Evolutionary conservation across 2,329 filamentous ascomycete genomes (phyloP), one percentile per base, ranked within the genome.

Genomic region (Pezicula neosporulosa): DNA sequence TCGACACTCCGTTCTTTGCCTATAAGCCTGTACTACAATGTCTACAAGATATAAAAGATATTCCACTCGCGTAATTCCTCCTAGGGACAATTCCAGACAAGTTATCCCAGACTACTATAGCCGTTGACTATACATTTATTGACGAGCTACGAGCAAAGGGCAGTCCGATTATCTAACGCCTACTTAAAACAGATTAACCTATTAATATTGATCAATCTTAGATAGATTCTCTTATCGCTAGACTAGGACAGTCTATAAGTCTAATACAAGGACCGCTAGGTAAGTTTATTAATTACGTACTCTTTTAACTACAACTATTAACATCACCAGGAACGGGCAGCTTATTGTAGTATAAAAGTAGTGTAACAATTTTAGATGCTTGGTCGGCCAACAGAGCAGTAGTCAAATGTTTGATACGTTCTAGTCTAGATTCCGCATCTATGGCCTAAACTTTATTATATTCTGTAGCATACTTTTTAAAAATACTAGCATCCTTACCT

Each of bases 201-300:
- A 63, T 76, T 10, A 51, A 56, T 6, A 65, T 81, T 1, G 78
- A 81, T 51, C 36, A 62, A 18, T 75, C 83, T 0, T 85, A 89
- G 56, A 66, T 74, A 0, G 59, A 70, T 1, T 83, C 84, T 2
- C 60, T 89, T 1, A 53, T 81, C 2, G 65, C 72, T 18, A 80
- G 79, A 0, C 59, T 90, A 0, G 69, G 63, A 0, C 74, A 73
- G 6, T 66, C 68, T 0, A 63, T 89, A 0, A 80, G 78, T 42
- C 66, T 84, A 0, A 87, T 90, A 2, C 85, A 89, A 70, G 86
- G 86, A 0, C 87, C 87, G 2, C 87, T 86, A 54, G 85, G 44
- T 60, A 44, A 50, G 19, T 44, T 37, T 12, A 45, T 50, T 21
- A 37, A 45, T 46, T 27, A 35, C 39, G 47, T 28, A 48, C 42